Base-by-base conservation (phyloP, 2,329 filamentous ascomycete species). In the Xylaria sp. region DNA sequence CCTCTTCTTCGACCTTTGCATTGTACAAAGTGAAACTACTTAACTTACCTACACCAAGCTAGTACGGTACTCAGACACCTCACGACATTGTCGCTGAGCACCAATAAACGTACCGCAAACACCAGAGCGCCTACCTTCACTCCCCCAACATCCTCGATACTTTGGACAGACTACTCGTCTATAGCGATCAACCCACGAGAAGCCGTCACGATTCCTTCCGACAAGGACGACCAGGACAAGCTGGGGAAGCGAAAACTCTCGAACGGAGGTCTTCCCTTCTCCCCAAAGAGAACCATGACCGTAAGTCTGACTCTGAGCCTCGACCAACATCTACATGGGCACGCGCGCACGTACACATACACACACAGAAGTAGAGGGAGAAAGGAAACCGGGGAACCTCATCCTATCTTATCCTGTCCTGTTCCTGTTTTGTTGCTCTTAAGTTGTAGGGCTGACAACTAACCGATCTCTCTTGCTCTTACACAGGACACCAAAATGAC, bases 241-340 rank as follows among this genome's bases (percentile, higher is more conserved):
- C 86, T 87, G 87, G 88, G 87, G 85, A 91, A 91, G 84, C 88
- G 89, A 82, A 91, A 89, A 82, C 83, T 89, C 76, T 91, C 89
- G 74, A 82, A 83, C 82, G 86, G 86, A 83, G 88, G 89, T 78
- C 80, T 83, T 80, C 82, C 84, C 79, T 83, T 84, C 76, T 84
- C 84, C 80, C 82, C 83, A 59, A 90, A 90, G 82, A 85, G 84
- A 83, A 86, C 78, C 79, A 90, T 90, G 88, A 83, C 86, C 78
- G 89, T 91, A 81, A 82, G 88, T 84, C 33, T 36, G 33, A 36
- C 9, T 36, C 8, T 54, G 39, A 66, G 31, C 46, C 33, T 18
- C 15, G 23, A 7, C 23, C 3, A 15, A 52, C 13, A 41, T 23
- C 15, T 51, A 15, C 25, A 18, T 43, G 18, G 33, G 9, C 31